These are phyloP conservation scores for Schizochytrium sp. DNA, from an alignment of 108 stramenopile genomes.

Conservation along the genomic window DNA sequence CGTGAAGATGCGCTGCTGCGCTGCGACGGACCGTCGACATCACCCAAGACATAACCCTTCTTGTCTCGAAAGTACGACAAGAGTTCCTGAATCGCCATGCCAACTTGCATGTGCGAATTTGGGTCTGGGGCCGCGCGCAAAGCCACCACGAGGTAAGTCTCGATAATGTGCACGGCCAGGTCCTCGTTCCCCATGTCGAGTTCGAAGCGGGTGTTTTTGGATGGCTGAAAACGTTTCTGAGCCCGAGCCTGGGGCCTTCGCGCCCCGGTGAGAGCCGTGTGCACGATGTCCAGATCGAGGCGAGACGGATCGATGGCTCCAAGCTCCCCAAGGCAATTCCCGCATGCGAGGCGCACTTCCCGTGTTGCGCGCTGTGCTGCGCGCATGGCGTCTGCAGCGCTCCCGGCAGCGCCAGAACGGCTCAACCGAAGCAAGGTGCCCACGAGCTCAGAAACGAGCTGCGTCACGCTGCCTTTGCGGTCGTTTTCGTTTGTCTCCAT, in stretches of 20 bases:
- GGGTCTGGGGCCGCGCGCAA: slow-evolving; percentile 5
- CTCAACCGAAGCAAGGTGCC: not conserved
- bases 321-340: slow-evolving; percentile 34
- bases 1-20: not conserved
- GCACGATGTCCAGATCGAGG: not conserved
- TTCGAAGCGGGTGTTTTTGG: not conserved
- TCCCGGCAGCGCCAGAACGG: not conserved
- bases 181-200: not conserved
- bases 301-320: slow-evolving; percentile 41
- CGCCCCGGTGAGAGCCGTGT: not conserved
- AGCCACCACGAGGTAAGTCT: not conserved
- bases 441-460: not conserved
- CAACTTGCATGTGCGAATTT: slow-evolving; percentile 7
- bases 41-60: not conserved
- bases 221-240: no score
- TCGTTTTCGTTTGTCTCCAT: not conserved
- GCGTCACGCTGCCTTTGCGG: not conserved
- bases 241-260: no score
- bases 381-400: not conserved
- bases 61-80: not conserved
- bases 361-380: not conserved
- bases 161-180: not conserved
- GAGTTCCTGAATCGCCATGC: not conserved
- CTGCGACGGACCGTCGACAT: not conserved
- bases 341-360: not conserved